phyloP scores from a whole-genome alignment of 2,329 filamentous ascomycete genomes.

The Trichoderma brevicompactum region DNA sequence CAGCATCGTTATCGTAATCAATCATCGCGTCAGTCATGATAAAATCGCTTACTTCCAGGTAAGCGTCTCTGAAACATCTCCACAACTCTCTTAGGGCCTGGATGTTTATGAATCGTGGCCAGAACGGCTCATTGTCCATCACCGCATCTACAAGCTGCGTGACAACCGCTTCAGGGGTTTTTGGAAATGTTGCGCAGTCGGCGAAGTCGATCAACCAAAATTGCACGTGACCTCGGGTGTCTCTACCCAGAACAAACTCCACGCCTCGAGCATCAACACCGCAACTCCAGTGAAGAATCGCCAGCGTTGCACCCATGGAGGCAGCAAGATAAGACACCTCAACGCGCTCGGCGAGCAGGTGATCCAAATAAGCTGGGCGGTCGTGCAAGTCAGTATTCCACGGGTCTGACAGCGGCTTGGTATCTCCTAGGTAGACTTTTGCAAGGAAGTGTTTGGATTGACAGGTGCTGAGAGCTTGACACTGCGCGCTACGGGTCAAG shows the following conservation, averaged over 20 bases:
- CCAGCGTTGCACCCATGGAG: conserved; percentile 35
- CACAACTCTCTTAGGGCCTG: conserved; percentile 26
- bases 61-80: conserved; percentile 28
- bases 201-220: conserved; percentile 37
- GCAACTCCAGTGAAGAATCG: conserved; percentile 36
- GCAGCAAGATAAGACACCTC: conserved; percentile 10
- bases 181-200: conserved; percentile 30
- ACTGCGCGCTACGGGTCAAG: conserved; percentile 25
- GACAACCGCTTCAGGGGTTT: conserved; percentile 18
- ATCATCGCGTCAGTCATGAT: conserved; percentile 19
- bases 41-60: conserved; percentile 28
- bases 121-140: conserved; percentile 29
- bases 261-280: conserved; percentile 34
- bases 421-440: conserved; percentile 30
- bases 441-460: conserved; percentile 27
- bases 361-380: conserved; percentile 35
- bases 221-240: conserved; percentile 11
- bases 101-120: conserved; percentile 30
- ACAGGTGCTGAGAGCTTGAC: conserved; percentile 24
- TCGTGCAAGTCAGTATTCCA: conserved; percentile 29
- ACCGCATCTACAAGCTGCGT: conserved; percentile 31
- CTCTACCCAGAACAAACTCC: conserved; percentile 33
- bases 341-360: conserved; percentile 28
- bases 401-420: conserved; percentile 26
- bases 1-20: conserved; percentile 14